Conservation (phyloP, 768 basidiomycete species). For the Tricholoma hemisulphureum region DNA sequence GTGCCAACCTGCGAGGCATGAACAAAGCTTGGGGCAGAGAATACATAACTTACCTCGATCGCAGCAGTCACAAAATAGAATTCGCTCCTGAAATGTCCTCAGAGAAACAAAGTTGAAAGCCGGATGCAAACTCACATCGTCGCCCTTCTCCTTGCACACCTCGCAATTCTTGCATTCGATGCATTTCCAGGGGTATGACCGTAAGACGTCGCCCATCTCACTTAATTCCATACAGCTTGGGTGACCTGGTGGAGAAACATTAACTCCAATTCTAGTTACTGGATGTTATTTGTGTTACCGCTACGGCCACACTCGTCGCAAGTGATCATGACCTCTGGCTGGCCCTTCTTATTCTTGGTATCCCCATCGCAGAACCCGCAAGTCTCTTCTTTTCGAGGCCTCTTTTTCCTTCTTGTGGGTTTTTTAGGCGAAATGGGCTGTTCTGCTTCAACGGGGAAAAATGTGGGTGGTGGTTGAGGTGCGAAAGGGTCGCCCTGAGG, state of each 20-base stretch:
- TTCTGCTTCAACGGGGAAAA: constrained; percentile 47
- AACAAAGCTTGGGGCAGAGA: constrained; percentile 13
- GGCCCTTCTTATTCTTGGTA: constrained; percentile 51
- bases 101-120: constrained; percentile 5
- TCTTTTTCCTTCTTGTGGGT: constrained; percentile 47
- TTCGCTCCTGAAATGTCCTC: constrained; percentile 52
- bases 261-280: not conserved
- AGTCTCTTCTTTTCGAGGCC: constrained; percentile 51
- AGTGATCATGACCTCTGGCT: constrained; percentile 69
- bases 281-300: constrained; percentile 44
- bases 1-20: constrained; percentile 67
- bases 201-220: constrained; percentile 57
- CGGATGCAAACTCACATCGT: constrained; percentile 65
- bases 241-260: constrained; percentile 54
- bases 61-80: constrained; percentile 92
- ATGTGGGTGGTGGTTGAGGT: constrained; percentile 55
- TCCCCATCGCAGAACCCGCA: constrained; percentile 82
- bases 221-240: constrained; percentile 77
- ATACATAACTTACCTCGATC: constrained; percentile 64
- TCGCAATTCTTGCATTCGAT: constrained; percentile 92
- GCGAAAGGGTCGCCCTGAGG: constrained; percentile 86
- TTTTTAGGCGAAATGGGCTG: constrained; percentile 42
- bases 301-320: constrained; percentile 83
- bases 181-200: constrained; percentile 82
- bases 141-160: constrained; percentile 78